Conservation (phyloP, 179 eudicot species). For the Spergularia azorica region DNA sequence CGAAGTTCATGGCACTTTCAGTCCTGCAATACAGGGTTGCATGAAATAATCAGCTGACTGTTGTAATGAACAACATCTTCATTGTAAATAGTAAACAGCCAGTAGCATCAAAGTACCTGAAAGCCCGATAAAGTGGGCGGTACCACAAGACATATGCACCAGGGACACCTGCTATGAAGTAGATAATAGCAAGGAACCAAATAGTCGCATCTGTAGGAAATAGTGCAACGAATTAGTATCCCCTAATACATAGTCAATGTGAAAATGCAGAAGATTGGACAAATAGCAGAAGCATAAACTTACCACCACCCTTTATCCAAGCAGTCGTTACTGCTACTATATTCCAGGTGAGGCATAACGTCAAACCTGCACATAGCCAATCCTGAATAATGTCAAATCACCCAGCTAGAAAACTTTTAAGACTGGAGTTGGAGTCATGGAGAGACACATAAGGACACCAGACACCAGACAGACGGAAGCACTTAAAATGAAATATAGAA, state of each 20-base stretch:
- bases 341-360: conserved; percentile 78
- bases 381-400: conserved; percentile 8
- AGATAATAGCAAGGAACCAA: conserved; percentile 94
- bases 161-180: conserved; percentile 87
- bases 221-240: neutral
- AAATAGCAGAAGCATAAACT: conserved; percentile 23
- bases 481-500: no score
- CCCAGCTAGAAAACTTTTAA: neutral
- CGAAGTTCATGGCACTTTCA: conserved; percentile 84
- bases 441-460: neutral
- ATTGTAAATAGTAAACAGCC: neutral
- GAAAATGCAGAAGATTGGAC: neutral
- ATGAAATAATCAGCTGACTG: neutral
- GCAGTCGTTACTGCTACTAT: conserved; percentile 80
- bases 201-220: conserved; percentile 61
- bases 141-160: conserved; percentile 85
- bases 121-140: conserved; percentile 90
- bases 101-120: conserved; percentile 52
- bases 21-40: conserved; percentile 48
- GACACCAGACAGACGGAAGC: neutral
- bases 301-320: conserved; percentile 84
- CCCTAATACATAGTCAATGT: neutral
- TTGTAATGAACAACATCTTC: neutral
- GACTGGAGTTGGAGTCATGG: no score
- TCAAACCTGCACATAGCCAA: conserved; percentile 55